A percentile compares a stretch with the other conserved stretches of the same genome.
These are phyloP conservation scores for Toxicodendron radicans DNA, from an alignment of 345 rosid species.

Conservation along the genomic window DNA sequence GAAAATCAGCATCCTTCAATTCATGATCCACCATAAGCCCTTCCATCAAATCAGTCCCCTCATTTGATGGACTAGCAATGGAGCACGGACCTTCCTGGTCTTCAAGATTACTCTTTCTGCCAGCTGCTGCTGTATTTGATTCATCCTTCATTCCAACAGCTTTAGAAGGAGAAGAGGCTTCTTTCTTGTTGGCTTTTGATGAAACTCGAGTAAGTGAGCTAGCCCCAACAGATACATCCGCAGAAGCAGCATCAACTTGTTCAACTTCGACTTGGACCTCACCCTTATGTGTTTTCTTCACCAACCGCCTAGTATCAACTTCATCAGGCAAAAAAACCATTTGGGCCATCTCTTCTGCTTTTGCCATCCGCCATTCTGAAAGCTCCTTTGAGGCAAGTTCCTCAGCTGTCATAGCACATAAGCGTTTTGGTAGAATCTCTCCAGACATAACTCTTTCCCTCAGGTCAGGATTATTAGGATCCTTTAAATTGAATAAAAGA, in stretches of 20 bases:
- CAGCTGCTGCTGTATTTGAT: conserved; percentile 27
- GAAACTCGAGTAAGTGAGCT: conserved; percentile 33
- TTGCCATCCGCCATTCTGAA: conserved; percentile 91
- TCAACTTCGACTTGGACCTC: conserved; percentile 89
- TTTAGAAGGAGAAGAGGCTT: conserved; percentile 17
- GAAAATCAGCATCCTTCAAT: conserved; percentile 71
- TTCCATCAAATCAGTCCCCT: conserved; percentile 51
- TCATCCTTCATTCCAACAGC: conserved; percentile 35
- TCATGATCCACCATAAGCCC: conserved; percentile 82
- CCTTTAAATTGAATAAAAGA: conserved; percentile 85
- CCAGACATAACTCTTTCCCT: conserved; percentile 77
- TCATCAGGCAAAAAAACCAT: conserved; percentile 89
- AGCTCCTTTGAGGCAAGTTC: conserved; percentile 97
- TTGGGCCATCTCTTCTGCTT: conserved; percentile 91
- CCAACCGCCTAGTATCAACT: conserved; percentile 72
- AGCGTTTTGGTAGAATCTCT: conserved; percentile 60
- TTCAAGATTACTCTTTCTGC: conserved; percentile 28
- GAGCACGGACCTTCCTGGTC: conserved; percentile 35
- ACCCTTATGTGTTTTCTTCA: conserved; percentile 94
- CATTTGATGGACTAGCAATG: conserved; percentile 58
- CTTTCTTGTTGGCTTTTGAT: conserved; percentile 34
- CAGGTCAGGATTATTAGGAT: conserved; percentile 82
- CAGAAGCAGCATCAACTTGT: conserved; percentile 48
- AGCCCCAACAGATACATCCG: conserved; percentile 58
- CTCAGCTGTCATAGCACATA: conserved; percentile 91